Evolutionary conservation across 139 green algal genomes (phyloP).

Genomic region (Desmodesmus armatus): DNA sequence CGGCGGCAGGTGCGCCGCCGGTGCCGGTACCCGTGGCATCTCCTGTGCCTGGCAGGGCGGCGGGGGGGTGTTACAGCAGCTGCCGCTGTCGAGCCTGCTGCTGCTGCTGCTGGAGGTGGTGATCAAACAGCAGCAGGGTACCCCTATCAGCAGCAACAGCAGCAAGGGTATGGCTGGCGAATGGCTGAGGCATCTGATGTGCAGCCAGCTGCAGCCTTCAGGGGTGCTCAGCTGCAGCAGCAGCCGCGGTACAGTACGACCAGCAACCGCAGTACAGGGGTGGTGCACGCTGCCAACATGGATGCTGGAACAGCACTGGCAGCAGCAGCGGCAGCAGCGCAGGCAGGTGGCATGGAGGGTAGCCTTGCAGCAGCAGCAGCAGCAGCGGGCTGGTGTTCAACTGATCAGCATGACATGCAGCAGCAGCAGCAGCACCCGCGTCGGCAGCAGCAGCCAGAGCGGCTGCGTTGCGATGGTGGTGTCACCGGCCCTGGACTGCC

Average conservation of each 20-base stretch:
- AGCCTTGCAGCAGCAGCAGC: neutral
- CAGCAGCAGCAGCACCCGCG: neutral
- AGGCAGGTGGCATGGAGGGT: neutral
- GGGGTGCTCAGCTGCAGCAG: neutral
- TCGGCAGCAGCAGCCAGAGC: neutral
- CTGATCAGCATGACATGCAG: neutral
- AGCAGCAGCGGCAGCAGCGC: neutral
- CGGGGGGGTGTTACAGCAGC: neutral
- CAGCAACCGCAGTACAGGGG: too few species aligned
- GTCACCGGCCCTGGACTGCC: neutral
- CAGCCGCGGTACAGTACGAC: too few species aligned
- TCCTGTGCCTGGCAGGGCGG: neutral
- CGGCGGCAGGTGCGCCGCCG: conserved; percentile 3
- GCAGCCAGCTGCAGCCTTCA: neutral
- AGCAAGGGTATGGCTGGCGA: too few species aligned
- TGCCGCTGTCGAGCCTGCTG: neutral
- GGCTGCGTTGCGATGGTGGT: neutral
- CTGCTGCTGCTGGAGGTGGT: neutral
- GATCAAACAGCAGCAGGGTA: neutral
- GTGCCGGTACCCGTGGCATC: too few species aligned
- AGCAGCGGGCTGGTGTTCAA: neutral
- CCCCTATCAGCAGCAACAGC: neutral
- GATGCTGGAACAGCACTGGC: neutral
- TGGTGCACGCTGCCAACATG: neutral
- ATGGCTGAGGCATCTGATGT: too few species aligned